Evolutionary conservation across 2,329 filamentous ascomycete genomes (phyloP), one percentile per base, ranked within the genome.

Genomic region (Apiospora aurea): DNA sequence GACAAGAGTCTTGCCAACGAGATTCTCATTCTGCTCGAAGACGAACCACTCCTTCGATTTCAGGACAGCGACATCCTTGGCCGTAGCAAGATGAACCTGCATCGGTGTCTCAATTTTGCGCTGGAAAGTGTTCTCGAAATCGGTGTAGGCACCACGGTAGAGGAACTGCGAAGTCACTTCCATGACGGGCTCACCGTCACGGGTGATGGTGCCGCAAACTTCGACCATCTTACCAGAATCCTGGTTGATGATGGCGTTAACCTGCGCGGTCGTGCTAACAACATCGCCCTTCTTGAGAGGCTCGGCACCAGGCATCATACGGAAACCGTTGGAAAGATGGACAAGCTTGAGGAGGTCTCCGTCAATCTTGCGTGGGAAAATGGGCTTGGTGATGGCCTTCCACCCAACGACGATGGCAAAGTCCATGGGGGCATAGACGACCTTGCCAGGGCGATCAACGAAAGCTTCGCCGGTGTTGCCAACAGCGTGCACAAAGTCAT

Each of bases 201-300:
- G 93, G 70, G 89, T 92, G 78, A 99, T 97, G 7, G 96, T 99
- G 74, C 96, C 96, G 79, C 95, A 98, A n/a, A 99, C 96, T 84
- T 99, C 97, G 24, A 99, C 97, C 95, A 99, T 98, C 88, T 99
- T 99, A 67, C 96, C 96, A 73, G 96, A 95, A 18, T 97, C 95
- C 82, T 99, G 95, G 85, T 98, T 99, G 86, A 99, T 93, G 78
- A 99, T 95, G 21, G 96, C 95, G 78, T 99, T 98, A 85, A 99
- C 94, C 82, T 97, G 95, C 61, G 96, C 96, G 71, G 94, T 97
- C 3, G 96, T 98, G 74, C 94, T 92, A 26, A 99, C 90, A 74
- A 95, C 90, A 81, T 99, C 96, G 43, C 95, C 96, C 85, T 97
- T 97, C 89, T 97, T 97, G 74, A 99, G 85, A 21, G 96, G 96